Evolutionary conservation across 163 green algal genomes (phyloP), one percentile per base, ranked within the genome.

Genomic region (Scenedesmus sp.): DNA sequence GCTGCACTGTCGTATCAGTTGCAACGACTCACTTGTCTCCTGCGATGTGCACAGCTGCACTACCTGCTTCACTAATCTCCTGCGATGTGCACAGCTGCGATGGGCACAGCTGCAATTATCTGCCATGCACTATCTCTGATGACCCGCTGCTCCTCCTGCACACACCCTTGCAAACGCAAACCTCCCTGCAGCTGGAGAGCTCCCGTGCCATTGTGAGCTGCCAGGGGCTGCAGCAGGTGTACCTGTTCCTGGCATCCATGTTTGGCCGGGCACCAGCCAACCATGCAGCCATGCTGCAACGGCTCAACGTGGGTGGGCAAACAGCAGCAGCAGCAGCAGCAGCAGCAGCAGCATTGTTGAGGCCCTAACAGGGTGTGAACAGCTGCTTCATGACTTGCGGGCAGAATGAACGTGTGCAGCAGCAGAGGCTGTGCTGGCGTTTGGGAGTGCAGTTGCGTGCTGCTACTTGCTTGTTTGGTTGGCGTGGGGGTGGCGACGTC

Each of bases 181-280:
- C n/a, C n/a, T n/a, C 56, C 16, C 15, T 76, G 65, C 85, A 89
- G 85, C 68, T 89, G 65, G 85, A 89, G 85, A 49, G 15, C 13
- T 49, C 85, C 22, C 85, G 85, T 30, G 68, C 59, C 26, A 44
- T 83, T 6, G 68, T 89, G 43, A 83, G 43, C 65, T 72, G 22
- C 43, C 85, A 89, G 68, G n/a, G 46, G 26, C 85, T 89, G 65
- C 85, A 89, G 40, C 65, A 89, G 26, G 85, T 89, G 65, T 89
- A 89, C 43, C 85, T 89, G 3, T 83, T 89, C 24, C n/a, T 89
- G 7, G 85, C 85, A 24, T 89, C 85, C 6, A 68, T 89, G 85
- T 89, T 83, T 37, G 56, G 85, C 13, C 42, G 35, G 26, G 43
- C 85, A 16, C 42, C 65, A 37, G 85, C 68, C 4, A 70, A 89